phyloP scores from a whole-genome alignment of 306 rosid genomes.

The Malus asiatica region DNA sequence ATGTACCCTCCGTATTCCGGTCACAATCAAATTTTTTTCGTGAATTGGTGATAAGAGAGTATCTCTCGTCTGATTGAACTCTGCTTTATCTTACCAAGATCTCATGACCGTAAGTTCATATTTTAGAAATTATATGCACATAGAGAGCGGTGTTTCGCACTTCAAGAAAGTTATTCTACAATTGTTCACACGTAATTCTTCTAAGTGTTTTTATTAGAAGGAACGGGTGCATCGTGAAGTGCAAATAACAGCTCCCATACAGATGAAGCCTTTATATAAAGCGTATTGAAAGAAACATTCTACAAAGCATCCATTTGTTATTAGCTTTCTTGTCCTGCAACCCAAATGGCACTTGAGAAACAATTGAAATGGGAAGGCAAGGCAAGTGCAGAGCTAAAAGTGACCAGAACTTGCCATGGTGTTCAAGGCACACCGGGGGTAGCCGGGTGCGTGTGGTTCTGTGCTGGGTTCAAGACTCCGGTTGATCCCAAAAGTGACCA shows the following conservation, averaged over 20 bases:
- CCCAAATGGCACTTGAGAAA: not conserved
- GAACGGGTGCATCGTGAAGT: too few species aligned
- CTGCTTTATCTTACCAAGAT: not conserved
- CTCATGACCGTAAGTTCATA: not conserved
- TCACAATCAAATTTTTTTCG: too few species aligned
- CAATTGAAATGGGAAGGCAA: constrained; percentile 40
- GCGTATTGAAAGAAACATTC: not conserved
- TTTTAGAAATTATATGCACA: not conserved
- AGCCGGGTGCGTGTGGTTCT: constrained; percentile 48
- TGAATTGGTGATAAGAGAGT: not conserved
- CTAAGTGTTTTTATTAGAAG: too few species aligned
- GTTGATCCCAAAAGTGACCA: not conserved
- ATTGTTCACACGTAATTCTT: too few species aligned
- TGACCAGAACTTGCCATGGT: constrained; percentile 30
- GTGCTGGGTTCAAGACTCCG: constrained; percentile 51
- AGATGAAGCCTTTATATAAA: not conserved
- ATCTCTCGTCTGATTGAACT: too few species aligned
- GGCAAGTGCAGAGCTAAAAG: constrained; percentile 25
- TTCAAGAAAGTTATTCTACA: too few species aligned
- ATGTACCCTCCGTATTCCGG: too few species aligned
- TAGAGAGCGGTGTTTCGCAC: too few species aligned
- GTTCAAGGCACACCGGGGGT: constrained; percentile 37
- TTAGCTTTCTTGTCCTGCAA: not conserved
- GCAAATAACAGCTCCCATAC: not conserved
- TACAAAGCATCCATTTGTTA: not conserved